Base-by-base conservation (phyloP, 352 stramenopile species). In the Sclerospora graminicola region DNA sequence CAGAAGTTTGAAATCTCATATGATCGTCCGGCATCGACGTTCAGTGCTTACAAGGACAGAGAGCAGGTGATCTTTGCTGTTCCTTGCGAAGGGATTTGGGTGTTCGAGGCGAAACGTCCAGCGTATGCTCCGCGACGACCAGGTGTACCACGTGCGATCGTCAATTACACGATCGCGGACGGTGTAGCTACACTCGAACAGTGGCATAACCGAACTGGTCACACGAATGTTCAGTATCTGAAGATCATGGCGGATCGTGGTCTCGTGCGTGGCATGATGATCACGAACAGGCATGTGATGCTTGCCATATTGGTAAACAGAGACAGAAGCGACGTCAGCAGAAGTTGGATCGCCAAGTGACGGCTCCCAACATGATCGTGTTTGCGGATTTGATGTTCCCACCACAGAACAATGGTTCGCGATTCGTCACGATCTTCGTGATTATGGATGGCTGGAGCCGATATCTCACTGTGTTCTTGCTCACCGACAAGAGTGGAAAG, bases 241-340 rank as follows among this genome's bases (percentile, higher is more conserved):
- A 43, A 50, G 15, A 28, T 42, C 5, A 50, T 50, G 33, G 43
- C 23, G 9, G 33, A 28, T 10, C n/a, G 27, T 7, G 26, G 18
- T 3, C 43, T 43, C 10, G 33, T 42, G 9, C 16, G 3, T n/a
- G 31, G 41, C 8, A 48, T 48, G 31, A 35, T 41, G 14, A 8
- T 48, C 0, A 10, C 41, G 5, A 31, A 41, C 2, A 31, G 41
- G 0, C 21, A 41, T 48, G 31, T 20, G 31, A 41, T 30, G 29
- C 41, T 9, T 51, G 35, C 5, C 27, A 51, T 8, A 5, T 51
- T 18, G 11, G 33, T 11, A 51, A 51, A 29, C 44, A 51, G 14
- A 41, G 33, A 6, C 36, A 23, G 0, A 43, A 32, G 21, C 38
- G 21, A 3, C 31, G 21, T n/a, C 29, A 11, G 1, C 45, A 47